These are phyloP conservation scores for Dichotomocladium elegans DNA, from an alignment of 371 early-diverging fungal species.

Conservation along the genomic window DNA sequence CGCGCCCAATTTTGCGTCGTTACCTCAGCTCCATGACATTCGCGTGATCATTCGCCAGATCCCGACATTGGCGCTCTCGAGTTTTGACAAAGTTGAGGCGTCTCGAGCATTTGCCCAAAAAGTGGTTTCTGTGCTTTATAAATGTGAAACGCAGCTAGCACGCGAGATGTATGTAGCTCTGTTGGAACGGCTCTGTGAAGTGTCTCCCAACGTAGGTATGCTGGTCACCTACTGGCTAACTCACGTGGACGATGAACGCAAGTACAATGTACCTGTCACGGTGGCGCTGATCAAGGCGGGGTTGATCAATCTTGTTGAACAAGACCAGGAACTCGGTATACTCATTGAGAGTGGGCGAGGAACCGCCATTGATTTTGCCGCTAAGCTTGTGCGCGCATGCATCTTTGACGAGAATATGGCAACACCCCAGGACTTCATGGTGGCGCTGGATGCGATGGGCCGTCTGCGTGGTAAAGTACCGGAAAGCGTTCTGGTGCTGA, in stretches of 20 bases:
- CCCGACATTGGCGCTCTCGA: slow-evolving; percentile 56
- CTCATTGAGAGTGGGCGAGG: slow-evolving; percentile 72
- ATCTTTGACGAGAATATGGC: slow-evolving; percentile 59
- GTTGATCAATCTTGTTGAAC: slow-evolving; percentile 72
- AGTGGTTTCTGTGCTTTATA: slow-evolving; percentile 80
- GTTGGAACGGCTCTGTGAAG: slow-evolving; percentile 77
- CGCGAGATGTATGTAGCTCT: slow-evolving; percentile 81
- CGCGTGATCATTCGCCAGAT: slow-evolving; percentile 71
- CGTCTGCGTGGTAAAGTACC: slow-evolving; percentile 67
- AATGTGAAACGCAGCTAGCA: slow-evolving; percentile 66
- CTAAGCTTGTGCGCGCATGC: slow-evolving; percentile 69
- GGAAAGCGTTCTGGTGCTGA: slow-evolving; percentile 52
- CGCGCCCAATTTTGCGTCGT: slow-evolving; percentile 52
- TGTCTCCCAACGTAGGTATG: slow-evolving; percentile 70
- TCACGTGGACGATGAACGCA: slow-evolving; percentile 93
- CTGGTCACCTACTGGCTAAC: slow-evolving; percentile 90
- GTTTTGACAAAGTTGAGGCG: slow-evolving; percentile 73
- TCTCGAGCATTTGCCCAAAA: slow-evolving; percentile 83
- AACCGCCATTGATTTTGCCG: slow-evolving; percentile 80
- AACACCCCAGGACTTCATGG: slow-evolving; percentile 68
- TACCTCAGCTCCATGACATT: slow-evolving; percentile 81
- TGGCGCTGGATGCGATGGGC: slow-evolving; percentile 67
- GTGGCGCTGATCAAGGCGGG: slow-evolving; percentile 77
- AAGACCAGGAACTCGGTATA: slow-evolving; percentile 80
- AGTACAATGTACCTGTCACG: slow-evolving; percentile 82